A percentile compares a stretch with the other conserved stretches of the same genome.
phyloP scores from a whole-genome alignment of 1,284 basidiomycete species.

The Microbotryum scabiosae region DNA sequence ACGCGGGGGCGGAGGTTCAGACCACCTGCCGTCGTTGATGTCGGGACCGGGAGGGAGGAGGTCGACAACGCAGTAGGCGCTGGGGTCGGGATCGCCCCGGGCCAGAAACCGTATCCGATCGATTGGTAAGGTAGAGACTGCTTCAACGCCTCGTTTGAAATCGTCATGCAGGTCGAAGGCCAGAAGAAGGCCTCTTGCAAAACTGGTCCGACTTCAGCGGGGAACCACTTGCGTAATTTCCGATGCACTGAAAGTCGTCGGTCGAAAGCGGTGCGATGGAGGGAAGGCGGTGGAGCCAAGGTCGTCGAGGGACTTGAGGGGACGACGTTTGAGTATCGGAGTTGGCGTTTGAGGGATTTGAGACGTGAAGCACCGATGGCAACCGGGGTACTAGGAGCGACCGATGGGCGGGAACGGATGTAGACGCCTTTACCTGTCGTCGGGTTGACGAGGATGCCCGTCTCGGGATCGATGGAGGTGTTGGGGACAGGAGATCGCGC shows the following conservation, averaged over 20 bases:
- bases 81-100: conserved; percentile 14
- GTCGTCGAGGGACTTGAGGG: background rate
- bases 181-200: background rate
- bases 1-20: conserved; percentile 7
- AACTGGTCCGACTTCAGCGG: conserved; percentile 6
- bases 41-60: background rate
- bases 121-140: conserved; percentile 15
- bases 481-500: too few species aligned
- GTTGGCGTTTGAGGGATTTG: background rate
- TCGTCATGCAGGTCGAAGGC: conserved; percentile 4
- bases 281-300: background rate
- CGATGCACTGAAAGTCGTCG: conserved; percentile 14
- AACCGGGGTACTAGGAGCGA: background rate
- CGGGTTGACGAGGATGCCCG: too few species aligned
- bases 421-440: conserved; percentile 16
- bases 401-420: conserved; percentile 6
- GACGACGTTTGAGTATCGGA: background rate
- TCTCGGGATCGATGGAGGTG: too few species aligned
- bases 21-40: conserved; percentile 3
- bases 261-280: background rate
- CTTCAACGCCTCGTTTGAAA: conserved; percentile 8
- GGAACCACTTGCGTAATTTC: conserved; percentile 16
- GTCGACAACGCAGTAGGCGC: conserved; percentile 20
- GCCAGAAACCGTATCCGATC: conserved; percentile 23
- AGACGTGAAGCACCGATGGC: background rate